Evolutionary conservation across 192 early-diverging fungal genomes (phyloP), one percentile per base, ranked within the genome.

Genomic region (Podila minutissima): DNA sequence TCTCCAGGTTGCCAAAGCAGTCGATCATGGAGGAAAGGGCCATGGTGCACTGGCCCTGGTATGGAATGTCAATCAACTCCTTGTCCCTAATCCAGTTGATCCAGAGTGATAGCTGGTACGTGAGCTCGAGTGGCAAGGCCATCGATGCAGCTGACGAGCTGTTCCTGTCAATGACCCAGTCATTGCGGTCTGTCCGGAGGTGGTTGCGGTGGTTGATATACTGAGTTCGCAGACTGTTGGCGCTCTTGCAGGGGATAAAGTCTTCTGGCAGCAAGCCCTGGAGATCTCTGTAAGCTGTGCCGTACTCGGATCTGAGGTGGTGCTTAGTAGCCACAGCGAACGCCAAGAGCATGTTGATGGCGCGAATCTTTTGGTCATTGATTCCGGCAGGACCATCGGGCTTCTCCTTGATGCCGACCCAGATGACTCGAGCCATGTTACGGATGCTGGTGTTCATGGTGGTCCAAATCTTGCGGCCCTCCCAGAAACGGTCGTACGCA

Each of bases 401-500:
- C 7, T 76, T 74, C 63, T 86, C 86, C 24, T 86, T 83, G 64
- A 89, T 87, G 35, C 86, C 82, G 41, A 91, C 84, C 93, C 92
- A 94, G 50, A 93, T 83, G 31, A 92, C 75, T 20, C 95, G 85
- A 10, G 93, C 83, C 24, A 94, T 75, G 72, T 93, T 93, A 5
- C 95, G 90, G 24, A 90, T 84, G 33, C 89, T 89, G 53, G 86
- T 92, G 32, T 84, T 83, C 59, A 94, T 71, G 9, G 75, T 82
- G 24, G 83, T 85, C 92, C 93, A 97, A 20, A 90, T 72, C 59
- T 90, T 88, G 59, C 95, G 88, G 22, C 93, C 95, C 82, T 95
- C 95, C 86, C 89, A 94, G 83, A 90, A 95, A 22, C 93, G 76
- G 19, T 86, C 89, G 71, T 92, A 90, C 19, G 92, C 91, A 15